Base-by-base conservation (phyloP, 2,329 filamentous ascomycete genomes). In the Colletotrichum somersetense region DNA sequence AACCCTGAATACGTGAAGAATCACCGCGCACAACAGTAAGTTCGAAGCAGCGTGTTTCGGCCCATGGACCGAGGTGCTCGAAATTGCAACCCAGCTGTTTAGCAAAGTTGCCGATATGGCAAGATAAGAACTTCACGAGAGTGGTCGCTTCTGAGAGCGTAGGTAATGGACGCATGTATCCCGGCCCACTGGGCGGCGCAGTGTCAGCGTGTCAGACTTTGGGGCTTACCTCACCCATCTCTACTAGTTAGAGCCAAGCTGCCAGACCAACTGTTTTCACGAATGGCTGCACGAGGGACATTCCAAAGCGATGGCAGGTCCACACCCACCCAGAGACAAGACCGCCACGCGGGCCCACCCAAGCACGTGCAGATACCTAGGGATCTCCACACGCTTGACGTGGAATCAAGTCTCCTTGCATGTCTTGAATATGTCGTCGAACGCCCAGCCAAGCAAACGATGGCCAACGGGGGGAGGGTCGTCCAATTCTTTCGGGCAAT, bases 241-340 rank as follows among this genome's bases (percentile, higher is more conserved):
- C 30, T 10, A n/a, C 38, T 42, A n/a, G n/a, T 26, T 44, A 46
- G 23, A 30, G 16, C 16, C 14, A 30, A 23, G 35, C 30, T 42
- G 63, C n/a, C 26, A 40, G 44, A 55, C 67, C 67, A 66, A 64
- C 52, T 11, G 46, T 48, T 38, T 58, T n/a, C 7, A 46, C 26
- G 20, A 26, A 30, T 26, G 33, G 46, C 48, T 59, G 62, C 67
- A 66, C 67, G 62, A 70, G 67, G 62, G 62, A 7, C 33, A 66
- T 59, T 59, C 46, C 53, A 44, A 20, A 59, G n/a, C 55, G 10
- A 46, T 58, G 53, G 53, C 44, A 66, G 62, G 67, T 18, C 61
- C 53, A 52, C 61, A 3, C 35, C 33, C 26, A 14, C 30, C n/a
- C n/a, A 35, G 14, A 8, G 23, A 44, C 33, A 30, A 12, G 23